A percentile compares a stretch with the other conserved stretches of the same genome.
phyloP scores from a whole-genome alignment of 495 filamentous ascomycete genomes.

The Xylaria cubensis region DNA sequence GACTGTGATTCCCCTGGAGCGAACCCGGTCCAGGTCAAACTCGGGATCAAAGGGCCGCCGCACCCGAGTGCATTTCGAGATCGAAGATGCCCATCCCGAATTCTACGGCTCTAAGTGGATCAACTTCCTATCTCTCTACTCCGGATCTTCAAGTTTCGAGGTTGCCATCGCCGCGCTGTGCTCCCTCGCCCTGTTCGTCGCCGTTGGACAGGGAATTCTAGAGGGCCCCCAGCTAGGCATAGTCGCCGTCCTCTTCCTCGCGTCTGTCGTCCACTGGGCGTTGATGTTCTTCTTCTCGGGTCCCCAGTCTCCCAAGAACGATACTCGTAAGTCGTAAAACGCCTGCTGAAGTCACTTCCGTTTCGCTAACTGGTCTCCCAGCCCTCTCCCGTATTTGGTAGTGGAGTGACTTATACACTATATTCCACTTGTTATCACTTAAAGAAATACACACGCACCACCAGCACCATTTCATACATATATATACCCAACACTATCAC shows the following conservation, averaged over 20 bases:
- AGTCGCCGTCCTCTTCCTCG: conserved; percentile 26
- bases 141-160: conserved; percentile 29
- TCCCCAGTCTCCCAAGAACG: conserved; percentile 14
- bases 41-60: conserved; percentile 27
- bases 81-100: conserved; percentile 24
- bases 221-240: conserved; percentile 20
- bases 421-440: background rate
- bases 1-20: conserved; percentile 22
- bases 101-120: conserved; percentile 28
- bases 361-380: background rate
- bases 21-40: conserved; percentile 24
- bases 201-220: conserved; percentile 23
- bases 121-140: conserved; percentile 29
- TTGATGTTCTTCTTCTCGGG: conserved; percentile 28
- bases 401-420: background rate
- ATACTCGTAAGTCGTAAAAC: conserved; percentile 18
- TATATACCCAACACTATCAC: conserved; percentile 15
- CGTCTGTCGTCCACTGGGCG: conserved; percentile 23
- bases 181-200: conserved; percentile 28
- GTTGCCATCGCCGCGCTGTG: conserved; percentile 29
- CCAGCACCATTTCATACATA: conserved; percentile 8
- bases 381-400: conserved; percentile 26
- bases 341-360: background rate
- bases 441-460: background rate
- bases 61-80: conserved; percentile 29